Evolutionary conservation across 495 filamentous ascomycete genomes (phyloP).

Genomic region (Hyphodiscus hymeniophilus): DNA sequence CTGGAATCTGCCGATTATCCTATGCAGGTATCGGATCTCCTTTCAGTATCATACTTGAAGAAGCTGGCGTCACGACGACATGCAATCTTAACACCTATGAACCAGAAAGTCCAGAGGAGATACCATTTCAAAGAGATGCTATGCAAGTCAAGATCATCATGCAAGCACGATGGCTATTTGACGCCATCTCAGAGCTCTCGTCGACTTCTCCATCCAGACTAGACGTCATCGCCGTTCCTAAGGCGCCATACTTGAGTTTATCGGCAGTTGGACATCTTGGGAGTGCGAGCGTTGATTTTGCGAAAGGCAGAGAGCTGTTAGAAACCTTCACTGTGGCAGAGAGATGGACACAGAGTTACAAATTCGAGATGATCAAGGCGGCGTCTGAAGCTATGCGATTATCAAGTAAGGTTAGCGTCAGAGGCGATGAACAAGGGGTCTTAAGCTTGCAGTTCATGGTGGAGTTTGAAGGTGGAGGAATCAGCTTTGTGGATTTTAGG

Average conservation of each 20-base stretch:
- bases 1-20: conserved; percentile 71
- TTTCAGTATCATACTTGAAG: conserved; percentile 72
- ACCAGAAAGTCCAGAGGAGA: conserved; percentile 56
- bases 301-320: conserved; percentile 59
- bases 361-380: conserved; percentile 75
- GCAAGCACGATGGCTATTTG: conserved; percentile 71
- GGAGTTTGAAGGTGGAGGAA: conserved; percentile 38
- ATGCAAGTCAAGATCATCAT: conserved; percentile 92
- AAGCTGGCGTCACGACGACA: conserved; percentile 78
- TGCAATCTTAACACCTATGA: conserved; percentile 92
- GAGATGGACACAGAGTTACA: conserved; percentile 55
- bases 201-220: conserved; percentile 55
- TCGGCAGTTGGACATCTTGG: conserved; percentile 69
- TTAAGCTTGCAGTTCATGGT: conserved; percentile 97
- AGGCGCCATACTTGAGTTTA: conserved; percentile 65
- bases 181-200: conserved; percentile 77
- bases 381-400: conserved; percentile 82
- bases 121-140: conserved; percentile 72
- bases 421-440: conserved; percentile 80
- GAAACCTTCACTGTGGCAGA: conserved; percentile 64
- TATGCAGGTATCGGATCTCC: conserved; percentile 66
- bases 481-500: conserved; percentile 69
- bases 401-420: conserved; percentile 85
- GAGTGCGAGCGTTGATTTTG: conserved; percentile 77
- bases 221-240: conserved; percentile 43